These are phyloP conservation scores for Capsella rubella DNA, from an alignment of 441 rosid genomes.

Conservation along the genomic window DNA sequence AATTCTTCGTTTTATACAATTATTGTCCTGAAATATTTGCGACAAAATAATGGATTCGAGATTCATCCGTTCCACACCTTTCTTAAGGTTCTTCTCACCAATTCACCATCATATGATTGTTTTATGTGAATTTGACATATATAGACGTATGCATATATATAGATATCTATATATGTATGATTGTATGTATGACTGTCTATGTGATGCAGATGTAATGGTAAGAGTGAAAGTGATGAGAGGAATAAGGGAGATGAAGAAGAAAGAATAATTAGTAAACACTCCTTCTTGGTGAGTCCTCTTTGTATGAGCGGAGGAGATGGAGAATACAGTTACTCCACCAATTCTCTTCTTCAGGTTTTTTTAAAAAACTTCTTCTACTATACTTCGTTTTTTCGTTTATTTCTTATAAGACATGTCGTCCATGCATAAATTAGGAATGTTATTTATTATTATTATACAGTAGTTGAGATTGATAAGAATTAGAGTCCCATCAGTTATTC, in stretches of 20 bases:
- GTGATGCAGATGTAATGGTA: conserved; percentile 12
- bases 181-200: not conserved
- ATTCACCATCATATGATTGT: not conserved
- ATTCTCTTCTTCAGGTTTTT: conserved; percentile 42
- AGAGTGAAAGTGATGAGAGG: not conserved
- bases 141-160: not conserved
- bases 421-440: not conserved
- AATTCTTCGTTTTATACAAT: not conserved
- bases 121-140: not conserved
- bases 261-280: not conserved
- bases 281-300: conserved; percentile 8
- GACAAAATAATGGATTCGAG: conserved; percentile 23
- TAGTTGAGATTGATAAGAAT: not conserved
- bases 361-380: not conserved
- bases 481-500: not conserved
- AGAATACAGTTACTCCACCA: conserved; percentile 39
- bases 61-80: not conserved
- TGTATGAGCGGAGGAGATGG: conserved; percentile 43
- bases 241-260: conserved; percentile 6
- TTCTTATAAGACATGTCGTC: not conserved
- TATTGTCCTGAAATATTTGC: not conserved
- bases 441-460: too few relatives aligned
- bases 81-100: conserved; percentile 26
- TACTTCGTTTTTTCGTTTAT: not conserved
- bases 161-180: not conserved